These are phyloP conservation scores for Pouteria campechiana DNA, from an alignment of 179 eudicot species.

Conservation along the genomic window DNA sequence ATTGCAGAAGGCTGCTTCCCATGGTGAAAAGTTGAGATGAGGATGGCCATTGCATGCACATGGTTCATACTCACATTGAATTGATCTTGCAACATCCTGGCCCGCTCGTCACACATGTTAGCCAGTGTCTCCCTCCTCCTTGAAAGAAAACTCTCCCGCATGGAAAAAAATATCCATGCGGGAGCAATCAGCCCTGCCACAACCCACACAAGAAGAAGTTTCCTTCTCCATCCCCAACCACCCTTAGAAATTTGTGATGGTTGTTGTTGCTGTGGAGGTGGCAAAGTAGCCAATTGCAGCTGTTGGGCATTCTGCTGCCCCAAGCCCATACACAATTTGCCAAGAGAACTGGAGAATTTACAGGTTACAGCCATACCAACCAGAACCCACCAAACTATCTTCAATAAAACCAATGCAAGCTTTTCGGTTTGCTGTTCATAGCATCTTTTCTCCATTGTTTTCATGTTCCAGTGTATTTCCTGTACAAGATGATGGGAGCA, in stretches of 20 bases:
- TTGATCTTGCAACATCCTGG: conserved; percentile 94
- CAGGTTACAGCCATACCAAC: conserved; percentile 30
- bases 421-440: too few species aligned
- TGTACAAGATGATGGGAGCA: too few species aligned
- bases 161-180: conserved; percentile 27
- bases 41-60: conserved; percentile 82
- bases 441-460: too few species aligned
- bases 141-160: conserved; percentile 26
- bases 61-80: conserved; percentile 96
- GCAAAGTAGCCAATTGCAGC: conserved; percentile 20
- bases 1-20: conserved; percentile 72
- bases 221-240: conserved; percentile 47
- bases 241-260: conserved; percentile 28
- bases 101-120: conserved; percentile 93
- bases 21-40: conserved; percentile 80
- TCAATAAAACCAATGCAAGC: conserved; percentile 25
- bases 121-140: conserved; percentile 55
- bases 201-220: conserved; percentile 28
- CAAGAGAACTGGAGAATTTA: conserved; percentile 11
- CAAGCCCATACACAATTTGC: conserved; percentile 15
- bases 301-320: conserved; percentile 17
- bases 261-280: conserved; percentile 36
- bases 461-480: too few species aligned
- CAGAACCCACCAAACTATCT: conserved; percentile 37
- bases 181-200: conserved; percentile 24